A percentile compares a stretch with the other conserved stretches of the same genome.
Evolutionary conservation across 192 early-diverging fungal genomes (phyloP).

Genomic region (Gryganskiella cystojenkinii): DNA sequence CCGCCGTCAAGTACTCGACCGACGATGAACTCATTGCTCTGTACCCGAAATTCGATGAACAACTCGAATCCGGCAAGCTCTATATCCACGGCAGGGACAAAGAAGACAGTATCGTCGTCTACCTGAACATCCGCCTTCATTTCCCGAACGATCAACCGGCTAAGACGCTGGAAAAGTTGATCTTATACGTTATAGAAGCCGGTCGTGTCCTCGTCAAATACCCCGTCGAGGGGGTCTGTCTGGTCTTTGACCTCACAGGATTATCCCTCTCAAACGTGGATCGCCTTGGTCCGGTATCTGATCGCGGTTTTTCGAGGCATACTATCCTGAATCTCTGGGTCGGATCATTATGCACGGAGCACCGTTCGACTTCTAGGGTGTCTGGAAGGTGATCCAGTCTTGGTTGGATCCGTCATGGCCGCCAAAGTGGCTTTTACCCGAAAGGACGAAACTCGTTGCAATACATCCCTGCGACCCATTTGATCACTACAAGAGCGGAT

Average conservation of each 20-base stretch:
- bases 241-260: constrained; percentile 85
- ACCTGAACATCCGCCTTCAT: constrained; percentile 57
- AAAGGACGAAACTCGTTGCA: constrained; percentile 63
- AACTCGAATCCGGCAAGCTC: constrained; percentile 56
- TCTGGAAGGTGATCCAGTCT: constrained; percentile 86
- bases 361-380: constrained; percentile 87
- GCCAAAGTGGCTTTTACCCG: constrained; percentile 81
- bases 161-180: constrained; percentile 69
- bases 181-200: constrained; percentile 78
- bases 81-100: constrained; percentile 58
- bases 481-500: constrained; percentile 70
- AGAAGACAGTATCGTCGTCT: constrained; percentile 48
- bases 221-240: constrained; percentile 72
- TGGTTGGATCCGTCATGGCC: constrained; percentile 90
- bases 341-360: constrained; percentile 82
- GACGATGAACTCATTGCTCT: constrained; percentile 63
- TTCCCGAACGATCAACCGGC: constrained; percentile 62
- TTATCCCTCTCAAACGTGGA: constrained; percentile 85
- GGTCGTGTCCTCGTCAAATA: constrained; percentile 65
- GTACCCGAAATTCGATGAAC: constrained; percentile 43
- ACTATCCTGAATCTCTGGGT: constrained; percentile 90
- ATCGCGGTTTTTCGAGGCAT: constrained; percentile 79
- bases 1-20: constrained; percentile 61
- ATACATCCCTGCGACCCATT: constrained; percentile 67
- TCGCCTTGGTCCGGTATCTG: constrained; percentile 76